Base-by-base conservation (phyloP, 192 early-diverging fungal genomes). In the Gaertneriomyces semiglobifer region DNA sequence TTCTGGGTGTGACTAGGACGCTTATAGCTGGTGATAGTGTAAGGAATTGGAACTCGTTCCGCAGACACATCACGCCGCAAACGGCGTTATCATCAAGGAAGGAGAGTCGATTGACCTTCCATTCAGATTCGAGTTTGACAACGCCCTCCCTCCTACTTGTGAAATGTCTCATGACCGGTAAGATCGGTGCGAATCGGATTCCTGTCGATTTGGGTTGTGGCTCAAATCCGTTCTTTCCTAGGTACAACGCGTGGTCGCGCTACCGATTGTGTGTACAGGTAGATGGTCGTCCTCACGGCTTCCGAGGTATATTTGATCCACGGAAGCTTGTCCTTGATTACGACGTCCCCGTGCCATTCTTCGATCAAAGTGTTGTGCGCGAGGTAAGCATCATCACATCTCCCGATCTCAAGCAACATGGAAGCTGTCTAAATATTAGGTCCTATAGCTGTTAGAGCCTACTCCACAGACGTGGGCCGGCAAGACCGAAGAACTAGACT, bases 401-500 rank as follows among this genome's bases (percentile, higher is more conserved):
- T 33, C 2, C 25, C 25, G 25, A 33, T 33, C 25, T 33, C 25
- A 33, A 2, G 25, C 2, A 33, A 0, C 25, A 33, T 33, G 25
- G 25, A 33, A 33, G 25, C 25, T 33, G 25, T 33, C 25, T 33
- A 33, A 33, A 33, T 33, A 33, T 33, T 2, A 33, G 38, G 14
- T 58, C 16, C 42, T n/a, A 20, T 40, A 66, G 58, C 66, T 68
- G 12, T 38, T 68, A 39, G 41, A 44, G 10, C 66, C 66, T 45
- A 42, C n/a, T 18, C 66, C 66, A 5, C 58, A 68, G 51, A 60
- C 20, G 6, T 68, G 66, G 66, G n/a, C 10, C 18, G 66, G 66
- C 46, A 39, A 18, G 48, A 68, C 66, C 7, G 66, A 68, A 25
- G 66, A 68, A 40, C 58, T 68, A 2, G 66, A 68, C 58, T 68